These are phyloP conservation scores for Mytilinidion resinicola DNA, from an alignment of 495 filamentous ascomycete species.

Conservation along the genomic window DNA sequence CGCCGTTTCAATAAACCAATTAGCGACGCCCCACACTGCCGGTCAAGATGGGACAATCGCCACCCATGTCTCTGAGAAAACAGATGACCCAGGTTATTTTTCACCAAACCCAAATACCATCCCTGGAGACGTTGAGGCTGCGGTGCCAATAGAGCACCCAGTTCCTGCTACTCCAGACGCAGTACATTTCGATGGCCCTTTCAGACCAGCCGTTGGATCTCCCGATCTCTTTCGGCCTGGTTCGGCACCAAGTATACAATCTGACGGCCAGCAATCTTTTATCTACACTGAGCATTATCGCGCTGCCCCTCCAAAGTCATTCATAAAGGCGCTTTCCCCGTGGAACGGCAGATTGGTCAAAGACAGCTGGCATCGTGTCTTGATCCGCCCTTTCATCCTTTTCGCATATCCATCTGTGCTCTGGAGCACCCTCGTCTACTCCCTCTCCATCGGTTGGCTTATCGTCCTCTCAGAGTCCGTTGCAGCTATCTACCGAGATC, in stretches of 20 bases:
- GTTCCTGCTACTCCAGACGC: too few relatives aligned
- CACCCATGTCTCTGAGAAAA: neutral
- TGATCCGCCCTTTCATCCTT: conserved; percentile 72
- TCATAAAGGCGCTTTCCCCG: conserved; percentile 59
- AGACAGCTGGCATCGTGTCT: conserved; percentile 73
- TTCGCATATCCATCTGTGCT: conserved; percentile 84
- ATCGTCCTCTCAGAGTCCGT: conserved; percentile 90
- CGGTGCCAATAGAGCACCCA: neutral
- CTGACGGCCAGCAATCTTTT: neutral
- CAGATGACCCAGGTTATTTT: conserved; percentile 11
- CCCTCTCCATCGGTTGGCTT: conserved; percentile 84
- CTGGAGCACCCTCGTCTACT: conserved; percentile 80
- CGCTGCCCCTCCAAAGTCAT: conserved; percentile 57
- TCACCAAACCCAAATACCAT: neutral
- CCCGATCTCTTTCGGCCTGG: neutral
- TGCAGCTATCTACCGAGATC: conserved; percentile 65
- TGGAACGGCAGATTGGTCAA: conserved; percentile 71
- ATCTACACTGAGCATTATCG: conserved; percentile 29
- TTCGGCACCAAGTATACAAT: neutral
- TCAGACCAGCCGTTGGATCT: neutral
- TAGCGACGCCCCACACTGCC: too few relatives aligned
- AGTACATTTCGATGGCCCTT: too few relatives aligned
- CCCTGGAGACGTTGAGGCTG: neutral
- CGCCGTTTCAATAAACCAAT: too few relatives aligned
- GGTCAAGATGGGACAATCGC: too few relatives aligned